These are phyloP conservation scores for Paecilomyces dactylethromorphus DNA, from an alignment of 2,329 filamentous ascomycete genomes.

Conservation along the genomic window DNA sequence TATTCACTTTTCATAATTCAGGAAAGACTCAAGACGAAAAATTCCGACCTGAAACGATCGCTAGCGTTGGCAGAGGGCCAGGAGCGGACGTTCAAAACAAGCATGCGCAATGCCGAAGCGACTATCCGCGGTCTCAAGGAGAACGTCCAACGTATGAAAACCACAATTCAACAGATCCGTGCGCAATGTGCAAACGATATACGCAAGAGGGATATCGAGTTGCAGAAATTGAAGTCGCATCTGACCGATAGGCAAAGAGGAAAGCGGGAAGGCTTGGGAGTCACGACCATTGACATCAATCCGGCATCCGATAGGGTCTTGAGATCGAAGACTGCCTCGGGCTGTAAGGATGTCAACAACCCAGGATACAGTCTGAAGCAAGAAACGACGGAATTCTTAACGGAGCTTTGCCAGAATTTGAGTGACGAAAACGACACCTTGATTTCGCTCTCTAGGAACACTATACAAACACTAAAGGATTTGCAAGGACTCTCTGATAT, in stretches of 20 bases:
- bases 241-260: slow-evolving; percentile 62
- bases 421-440: slow-evolving; percentile 89
- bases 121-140: slow-evolving; percentile 73
- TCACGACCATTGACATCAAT: slow-evolving; percentile 43
- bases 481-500: slow-evolving; percentile 46
- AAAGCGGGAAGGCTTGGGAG: slow-evolving; percentile 46
- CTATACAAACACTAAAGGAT: slow-evolving; percentile 61
- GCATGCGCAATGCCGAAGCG: slow-evolving; percentile 67
- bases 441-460: slow-evolving; percentile 63
- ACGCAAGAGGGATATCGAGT: slow-evolving; percentile 80
- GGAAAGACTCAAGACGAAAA: slow-evolving; percentile 50
- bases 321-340: slow-evolving; percentile 19
- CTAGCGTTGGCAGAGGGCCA: slow-evolving; percentile 59
- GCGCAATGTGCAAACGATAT: slow-evolving; percentile 85
- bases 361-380: slow-evolving; percentile 64
- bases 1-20: slow-evolving; percentile 14
- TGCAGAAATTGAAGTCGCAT: slow-evolving; percentile 83
- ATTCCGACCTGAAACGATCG: slow-evolving; percentile 51
- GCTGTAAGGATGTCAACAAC: slow-evolving; percentile 43
- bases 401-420: slow-evolving; percentile 71
- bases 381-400: slow-evolving; percentile 88
- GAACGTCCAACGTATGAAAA: slow-evolving; percentile 72
- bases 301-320: slow-evolving; percentile 30
- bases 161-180: slow-evolving; percentile 73
- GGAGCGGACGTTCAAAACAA: slow-evolving; percentile 61